Evolutionary conservation across 176 grass and related monocot species (phyloP), one percentile per base, ranked within the genome.

Genomic region (Aegilops speltoides): DNA sequence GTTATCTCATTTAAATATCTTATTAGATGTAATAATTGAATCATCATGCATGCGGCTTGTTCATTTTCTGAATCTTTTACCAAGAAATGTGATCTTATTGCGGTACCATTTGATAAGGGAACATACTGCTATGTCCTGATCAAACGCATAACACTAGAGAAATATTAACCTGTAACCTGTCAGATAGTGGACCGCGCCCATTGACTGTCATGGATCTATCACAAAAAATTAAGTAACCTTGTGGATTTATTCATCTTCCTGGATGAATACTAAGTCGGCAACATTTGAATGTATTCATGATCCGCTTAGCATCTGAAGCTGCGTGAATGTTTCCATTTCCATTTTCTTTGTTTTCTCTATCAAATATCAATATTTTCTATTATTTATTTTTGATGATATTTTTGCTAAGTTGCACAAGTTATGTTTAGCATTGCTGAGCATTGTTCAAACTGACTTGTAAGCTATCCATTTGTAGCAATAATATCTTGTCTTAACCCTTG

Each of bases 1-100:
- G 28, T 61, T 19, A 68, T 78, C n/a, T 90, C 68, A 63, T 88
- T 82, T 69, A 70, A 48, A 62, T 81, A 34, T 74, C 50, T 83
- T 7, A 8, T 38, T 54, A 54, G 50, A 54, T 54, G 50, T 54
- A 54, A 54, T 54, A 54, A 54, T 54, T 19, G 50, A 2, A 54
- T 54, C 50, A 6, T 54, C 50, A 54, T 54, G 50, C 16, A 54
- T 54, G 50, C 16, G 16, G 0, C 50, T 54, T 54, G 64, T 89
- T n/a, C n/a, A 67, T 78, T 15, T 84, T 86, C 73, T 82, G 14
- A 68, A 80, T 60, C 82, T 85, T 68, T 31, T 79, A 26, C 70
- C 37, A 82, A 26, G 6, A 45, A 43, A 62, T 40, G 23, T 8
- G 13, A 73, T 76, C 4, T 56, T 33, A 80, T 62, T 63, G 69